Evolutionary conservation across 2,329 filamentous ascomycete genomes (phyloP).

Genomic region (Neoarthrinium moseri): DNA sequence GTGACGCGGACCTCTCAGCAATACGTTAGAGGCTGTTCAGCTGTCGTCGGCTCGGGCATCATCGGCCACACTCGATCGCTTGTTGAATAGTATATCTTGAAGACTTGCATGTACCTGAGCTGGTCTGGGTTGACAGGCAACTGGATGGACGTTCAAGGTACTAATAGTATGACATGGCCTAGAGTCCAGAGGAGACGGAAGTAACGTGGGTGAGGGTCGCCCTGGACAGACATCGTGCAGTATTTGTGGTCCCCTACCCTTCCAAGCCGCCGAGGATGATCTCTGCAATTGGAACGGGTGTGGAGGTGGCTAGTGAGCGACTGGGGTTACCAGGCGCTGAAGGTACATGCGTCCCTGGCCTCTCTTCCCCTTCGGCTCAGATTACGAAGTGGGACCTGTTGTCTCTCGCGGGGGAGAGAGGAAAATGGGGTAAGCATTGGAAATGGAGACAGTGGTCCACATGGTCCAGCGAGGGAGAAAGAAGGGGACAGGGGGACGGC

Average conservation of each 20-base stretch:
- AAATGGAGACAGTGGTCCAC: background rate
- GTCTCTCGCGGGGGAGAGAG: background rate
- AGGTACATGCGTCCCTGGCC: slow-evolving; percentile 10
- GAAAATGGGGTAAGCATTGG: slow-evolving; percentile 9
- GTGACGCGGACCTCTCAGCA: slow-evolving; percentile 6
- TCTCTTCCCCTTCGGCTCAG: slow-evolving; percentile 8
- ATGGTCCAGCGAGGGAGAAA: slow-evolving; percentile 1
- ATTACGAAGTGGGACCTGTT: slow-evolving; percentile 6
- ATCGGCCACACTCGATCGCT: slow-evolving; percentile 1
- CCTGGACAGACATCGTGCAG: slow-evolving; percentile 15
- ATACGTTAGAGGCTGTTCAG: slow-evolving; percentile 2
- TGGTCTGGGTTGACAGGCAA: background rate
- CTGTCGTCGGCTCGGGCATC: slow-evolving; percentile 7
- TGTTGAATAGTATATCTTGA: background rate
- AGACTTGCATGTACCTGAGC: background rate
- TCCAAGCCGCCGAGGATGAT: slow-evolving; percentile 7
- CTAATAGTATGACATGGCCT: slow-evolving; percentile 1
- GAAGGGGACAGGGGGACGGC: slow-evolving; percentile 1
- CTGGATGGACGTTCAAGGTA: background rate
- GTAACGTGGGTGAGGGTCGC: slow-evolving; percentile 16
- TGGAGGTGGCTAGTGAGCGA: slow-evolving; percentile 24
- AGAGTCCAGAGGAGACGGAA: slow-evolving; percentile 15
- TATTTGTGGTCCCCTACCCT: slow-evolving; percentile 17
- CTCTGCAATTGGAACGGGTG: slow-evolving; percentile 16
- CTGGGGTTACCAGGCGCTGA: slow-evolving; percentile 16